Evolutionary conservation across 768 basidiomycete species (phyloP), one percentile per base, ranked within the genome.

Genomic region (Strobilomyces dryophilus): DNA sequence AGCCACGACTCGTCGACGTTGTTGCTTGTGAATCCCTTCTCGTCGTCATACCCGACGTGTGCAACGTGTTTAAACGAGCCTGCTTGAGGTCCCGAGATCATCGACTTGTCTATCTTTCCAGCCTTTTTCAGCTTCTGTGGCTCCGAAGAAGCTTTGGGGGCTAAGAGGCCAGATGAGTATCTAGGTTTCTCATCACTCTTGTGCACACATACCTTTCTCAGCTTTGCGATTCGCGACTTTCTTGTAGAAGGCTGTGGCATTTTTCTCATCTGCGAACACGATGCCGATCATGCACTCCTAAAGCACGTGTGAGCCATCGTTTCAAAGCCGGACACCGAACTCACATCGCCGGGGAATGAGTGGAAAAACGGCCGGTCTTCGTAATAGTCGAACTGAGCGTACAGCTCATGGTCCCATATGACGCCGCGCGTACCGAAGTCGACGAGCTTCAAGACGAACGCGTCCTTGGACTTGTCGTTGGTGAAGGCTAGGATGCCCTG

Each of bases 1-100:
- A 82, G 75, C 95, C 95, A 98, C 5, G 87, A 90, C 1, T 90
- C 83, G 68, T 99, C 95, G 6, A 99, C 89, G 49, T 90, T 90
- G 15, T 76, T 79, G 1, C 87, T 89, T 0, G 85, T 87, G 69
- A 92, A 98, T 3, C 95, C 95, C 24, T 84, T 81, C 58, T 95
- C 84, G 0, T 80, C 68, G 62, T 97, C 90, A 68, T 87, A 97
- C 12, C 94, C 95, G 89, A 99, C 95, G 66, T 98, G 95, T 1
- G 89, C 92, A 41, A 97, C 79, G 64, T 98, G 95, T 52, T 82
- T 79, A 74, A 98, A 98, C 8, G 87, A 87, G 14, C 85, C 85
- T 1, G 74, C 68, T 5, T 83, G 80, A 2, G 94, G 95, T 0
- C 77, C 87, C 11, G 92, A 94, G 45, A 98, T 98, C 77, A 87